phyloP scores from a whole-genome alignment of 139 green algal species.

The Micromonas commoda region DNA sequence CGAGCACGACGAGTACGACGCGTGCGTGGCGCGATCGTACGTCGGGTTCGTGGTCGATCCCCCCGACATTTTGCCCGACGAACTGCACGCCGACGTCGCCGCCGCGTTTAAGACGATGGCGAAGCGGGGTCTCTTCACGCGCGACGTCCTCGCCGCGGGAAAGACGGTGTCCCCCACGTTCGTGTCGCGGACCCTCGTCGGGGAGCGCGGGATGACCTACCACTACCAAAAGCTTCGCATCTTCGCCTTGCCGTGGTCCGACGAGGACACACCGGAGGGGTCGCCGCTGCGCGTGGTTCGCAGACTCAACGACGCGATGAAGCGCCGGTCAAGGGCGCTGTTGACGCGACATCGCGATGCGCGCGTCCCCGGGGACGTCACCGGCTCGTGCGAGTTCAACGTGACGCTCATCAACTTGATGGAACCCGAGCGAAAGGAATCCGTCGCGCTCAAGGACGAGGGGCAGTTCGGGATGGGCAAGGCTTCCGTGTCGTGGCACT shows the following conservation, averaged over 20 bases:
- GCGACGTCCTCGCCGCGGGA: slow-evolving; percentile 16
- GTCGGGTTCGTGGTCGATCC: slow-evolving; percentile 10
- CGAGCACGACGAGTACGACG: background rate
- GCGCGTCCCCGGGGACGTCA: background rate
- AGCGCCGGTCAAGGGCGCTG: background rate
- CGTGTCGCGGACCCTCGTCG: slow-evolving; percentile 5
- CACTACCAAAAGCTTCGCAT: slow-evolving; percentile 24
- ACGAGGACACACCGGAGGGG: background rate
- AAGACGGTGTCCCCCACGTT: slow-evolving; percentile 11
- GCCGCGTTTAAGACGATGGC: slow-evolving; percentile 4
- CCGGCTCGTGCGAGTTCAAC: slow-evolving; percentile 2
- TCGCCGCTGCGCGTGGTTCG: background rate
- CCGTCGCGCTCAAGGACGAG: slow-evolving; percentile 5
- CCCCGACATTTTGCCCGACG: background rate
- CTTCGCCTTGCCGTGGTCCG: slow-evolving; percentile 6
- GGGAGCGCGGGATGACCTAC: slow-evolving; percentile 21
- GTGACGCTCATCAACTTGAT: slow-evolving; percentile 23
- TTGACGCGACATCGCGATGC: background rate
- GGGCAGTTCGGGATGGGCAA: background rate
- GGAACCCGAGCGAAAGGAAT: background rate
- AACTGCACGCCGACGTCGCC: background rate
- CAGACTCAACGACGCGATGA: slow-evolving; percentile 8
- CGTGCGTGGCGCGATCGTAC: background rate
- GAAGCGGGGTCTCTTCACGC: background rate
- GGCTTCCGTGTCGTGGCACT: slow-evolving; percentile 5